Base-by-base conservation (phyloP, 2,329 filamentous ascomycete genomes). In the Cladosporium sp. region DNA sequence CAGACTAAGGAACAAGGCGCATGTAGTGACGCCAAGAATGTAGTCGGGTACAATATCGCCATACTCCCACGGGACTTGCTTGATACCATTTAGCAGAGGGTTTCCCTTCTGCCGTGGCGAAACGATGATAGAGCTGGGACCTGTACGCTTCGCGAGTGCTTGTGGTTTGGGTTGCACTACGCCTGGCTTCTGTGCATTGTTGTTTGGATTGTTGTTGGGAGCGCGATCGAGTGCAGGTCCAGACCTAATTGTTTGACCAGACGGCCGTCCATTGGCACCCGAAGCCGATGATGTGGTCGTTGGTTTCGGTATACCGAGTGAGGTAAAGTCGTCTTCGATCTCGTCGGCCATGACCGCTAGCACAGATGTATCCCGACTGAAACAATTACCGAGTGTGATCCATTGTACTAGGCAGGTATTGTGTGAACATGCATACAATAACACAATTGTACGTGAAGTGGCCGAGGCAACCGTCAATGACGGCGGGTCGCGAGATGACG, bases 1-100 rank as follows among this genome's bases (percentile, higher is more conserved):
- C 57, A 99, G 83, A 50, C 90, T 95, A 42, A 99, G 79, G 71
- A 97, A 99, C 5, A 99, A 81, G 0, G 90, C 92, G 69, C 93
- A 96, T 6, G 92, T 96, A 0, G 92, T 96, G 42, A 84, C 72
- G 0, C 94, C 93, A 50, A 97, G 80, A 8, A 93, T 88, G 73
- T 95, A 99, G 76, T 99, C 94, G 34, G 93, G 90, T 1, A 89
- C 88, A n/a, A 96, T 96, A 69, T 97, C 93, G 62, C 90, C 92
- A 74, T 96, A 97, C 75, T 99, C 94, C 94, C 94, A 99, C 0
- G 92, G 84, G 60, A 95, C 81, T 1, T 88, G 87, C 61, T 88
- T 87, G 67, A 99, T 84, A 73, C 88, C 85, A 56, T 90, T 88
- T 30, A 99, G 78, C 51, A 97, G 89, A 0, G 94, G 94, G 68